These are phyloP conservation scores for Hypoxylon sp. DNA, from an alignment of 2,329 filamentous ascomycete genomes.

Conservation along the genomic window DNA sequence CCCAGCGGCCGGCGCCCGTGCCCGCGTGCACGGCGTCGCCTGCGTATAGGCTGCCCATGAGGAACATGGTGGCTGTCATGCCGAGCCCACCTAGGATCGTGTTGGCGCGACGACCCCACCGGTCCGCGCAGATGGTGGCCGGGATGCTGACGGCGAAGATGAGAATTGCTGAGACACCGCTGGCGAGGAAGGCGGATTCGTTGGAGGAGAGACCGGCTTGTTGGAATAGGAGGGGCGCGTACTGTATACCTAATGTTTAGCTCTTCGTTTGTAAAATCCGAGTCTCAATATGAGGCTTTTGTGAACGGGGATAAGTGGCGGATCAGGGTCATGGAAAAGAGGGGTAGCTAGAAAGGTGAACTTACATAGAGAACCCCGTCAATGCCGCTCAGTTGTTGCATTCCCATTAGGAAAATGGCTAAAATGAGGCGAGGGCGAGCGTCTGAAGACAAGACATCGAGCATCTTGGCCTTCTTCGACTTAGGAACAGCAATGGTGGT, in stretches of 20 bases:
- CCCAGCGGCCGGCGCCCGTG: constrained; percentile 61
- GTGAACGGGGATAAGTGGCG: background rate
- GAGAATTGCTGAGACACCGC: constrained; percentile 49
- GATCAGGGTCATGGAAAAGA: constrained; percentile 1
- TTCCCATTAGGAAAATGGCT: constrained; percentile 70
- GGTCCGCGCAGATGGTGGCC: constrained; percentile 65
- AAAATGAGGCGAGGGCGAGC: constrained; percentile 62
- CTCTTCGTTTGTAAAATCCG: background rate
- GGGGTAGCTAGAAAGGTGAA: constrained; percentile 48
- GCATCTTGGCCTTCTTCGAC: constrained; percentile 54
- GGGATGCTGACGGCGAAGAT: constrained; percentile 50
- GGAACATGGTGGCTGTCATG: constrained; percentile 65
- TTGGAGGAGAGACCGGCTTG: constrained; percentile 70
- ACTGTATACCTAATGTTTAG: constrained; percentile 49
- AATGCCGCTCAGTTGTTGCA: constrained; percentile 73
- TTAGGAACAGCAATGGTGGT: constrained; percentile 43
- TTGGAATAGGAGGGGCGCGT: constrained; percentile 71
- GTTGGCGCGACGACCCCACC: constrained; percentile 68
- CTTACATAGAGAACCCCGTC: constrained; percentile 70
- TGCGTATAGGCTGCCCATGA: constrained; percentile 68
- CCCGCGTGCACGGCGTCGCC: constrained; percentile 57
- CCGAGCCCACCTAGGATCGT: constrained; percentile 67
- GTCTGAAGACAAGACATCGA: constrained; percentile 30
- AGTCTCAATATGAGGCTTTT: constrained; percentile 54
- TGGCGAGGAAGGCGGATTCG: constrained; percentile 48